A percentile compares a stretch with the other conserved stretches of the same genome.
Conservation (phyloP, 352 stramenopile genomes). For the Phytophthora pinifolia region DNA sequence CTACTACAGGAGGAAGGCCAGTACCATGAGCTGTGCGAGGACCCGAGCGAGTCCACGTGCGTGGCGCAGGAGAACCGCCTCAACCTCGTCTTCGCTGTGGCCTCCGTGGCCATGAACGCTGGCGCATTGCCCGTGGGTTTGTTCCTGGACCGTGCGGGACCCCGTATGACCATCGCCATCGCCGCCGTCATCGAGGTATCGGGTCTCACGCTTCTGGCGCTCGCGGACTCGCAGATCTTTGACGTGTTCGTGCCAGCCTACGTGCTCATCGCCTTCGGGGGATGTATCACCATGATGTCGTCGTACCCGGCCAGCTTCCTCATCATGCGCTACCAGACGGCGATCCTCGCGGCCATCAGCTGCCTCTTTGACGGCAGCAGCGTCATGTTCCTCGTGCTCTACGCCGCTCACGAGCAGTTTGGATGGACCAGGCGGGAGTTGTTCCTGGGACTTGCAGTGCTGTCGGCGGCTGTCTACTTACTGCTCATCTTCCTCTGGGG, state of each 20-base stretch:
- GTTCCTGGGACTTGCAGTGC: constrained; percentile 48
- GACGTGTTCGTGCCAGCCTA: constrained; percentile 78
- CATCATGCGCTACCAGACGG: constrained; percentile 70
- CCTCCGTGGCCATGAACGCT: constrained; percentile 78
- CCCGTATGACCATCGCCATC: constrained; percentile 49
- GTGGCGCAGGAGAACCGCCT: constrained; percentile 80
- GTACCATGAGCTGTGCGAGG: constrained; percentile 71
- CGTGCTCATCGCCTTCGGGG: constrained; percentile 64
- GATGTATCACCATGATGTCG: constrained; percentile 82
- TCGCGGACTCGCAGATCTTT: constrained; percentile 74
- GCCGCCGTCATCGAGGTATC: constrained; percentile 69
- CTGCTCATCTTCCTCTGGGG: constrained; percentile 75
- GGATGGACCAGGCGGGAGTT: constrained; percentile 46
- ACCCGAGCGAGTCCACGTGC: constrained; percentile 37
- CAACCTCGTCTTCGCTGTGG: constrained; percentile 87
- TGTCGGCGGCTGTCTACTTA: constrained; percentile 53
- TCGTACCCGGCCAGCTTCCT: constrained; percentile 78
- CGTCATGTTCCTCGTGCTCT: constrained; percentile 72
- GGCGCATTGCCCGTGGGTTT: constrained; percentile 75
- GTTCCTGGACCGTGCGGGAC: constrained; percentile 72
- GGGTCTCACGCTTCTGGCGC: constrained; percentile 65
- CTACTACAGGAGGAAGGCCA: constrained; percentile 82
- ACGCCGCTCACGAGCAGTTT: constrained; percentile 50
- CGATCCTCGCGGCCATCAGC: constrained; percentile 75
- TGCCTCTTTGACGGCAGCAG: constrained; percentile 79